Base-by-base conservation (phyloP, 257 asterid species). In the Petunia secreta region DNA sequence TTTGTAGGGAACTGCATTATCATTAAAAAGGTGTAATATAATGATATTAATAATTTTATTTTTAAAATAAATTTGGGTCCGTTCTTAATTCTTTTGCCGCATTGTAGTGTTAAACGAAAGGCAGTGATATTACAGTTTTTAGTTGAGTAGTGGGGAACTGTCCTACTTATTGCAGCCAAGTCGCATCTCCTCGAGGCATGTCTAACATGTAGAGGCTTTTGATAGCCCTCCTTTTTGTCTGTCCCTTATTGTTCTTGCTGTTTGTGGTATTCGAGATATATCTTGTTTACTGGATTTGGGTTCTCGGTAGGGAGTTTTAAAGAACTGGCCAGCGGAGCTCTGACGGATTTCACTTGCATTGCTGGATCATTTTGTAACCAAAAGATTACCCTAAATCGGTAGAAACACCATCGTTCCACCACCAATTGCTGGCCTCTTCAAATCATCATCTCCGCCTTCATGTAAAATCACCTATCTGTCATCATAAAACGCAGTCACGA, bases 1-100 rank as follows among this genome's bases (percentile, higher is more conserved):
- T 64, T 58, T n/a, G 44, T 43, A 10, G 75, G 57, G 8, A 63
- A 59, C 77, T 46, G 46, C 40, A 50, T 63, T 79, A 46, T 78
- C 50, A 25, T 4, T 13, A 9, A 16, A 13, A 80, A 79, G 34
- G 63, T 25, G n/a, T 63, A 63, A 63, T 36, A 63, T 36, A 63
- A 63, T 36, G 41, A 37, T 25, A 25, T 63, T 63, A 36, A 64
- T 64, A 64, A 11, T 64, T 0, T 64, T 11, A 4, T 38, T 11
- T 37, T 37, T 13, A 2, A 2, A 9, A 25, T 25, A 25, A 64
- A 5, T 10, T 9, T 64, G 10, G 71, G 10, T 38, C 10, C 2
- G 25, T 4, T 63, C 48, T 63, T 63, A 63, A 37, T 64, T 64
- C 71, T 64, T 37, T 14, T 37, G 14, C 46, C 41, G 14, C 48